These are phyloP conservation scores for Piromyces finnis DNA, from an alignment of 192 early-diverging fungal species.

Conservation along the genomic window DNA sequence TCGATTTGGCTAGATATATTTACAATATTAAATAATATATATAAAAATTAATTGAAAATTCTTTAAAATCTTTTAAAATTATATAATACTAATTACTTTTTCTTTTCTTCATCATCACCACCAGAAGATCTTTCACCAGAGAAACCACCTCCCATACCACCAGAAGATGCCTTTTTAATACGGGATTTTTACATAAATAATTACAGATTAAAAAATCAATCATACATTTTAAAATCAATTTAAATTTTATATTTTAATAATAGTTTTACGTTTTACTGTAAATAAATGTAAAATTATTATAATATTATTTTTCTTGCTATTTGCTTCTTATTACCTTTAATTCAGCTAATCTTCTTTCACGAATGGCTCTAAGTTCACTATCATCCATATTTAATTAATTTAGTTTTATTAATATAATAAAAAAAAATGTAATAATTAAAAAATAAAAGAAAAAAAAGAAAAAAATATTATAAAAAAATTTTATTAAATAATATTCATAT, in stretches of 20 bases:
- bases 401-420: no score
- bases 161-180: not conserved
- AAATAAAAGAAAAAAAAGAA: not conserved
- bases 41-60: no score
- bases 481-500: no score
- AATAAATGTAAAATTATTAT: no score
- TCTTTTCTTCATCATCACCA: not conserved
- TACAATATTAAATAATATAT: not conserved
- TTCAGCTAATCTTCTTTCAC: not conserved
- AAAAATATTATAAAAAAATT: no score
- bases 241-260: no score
- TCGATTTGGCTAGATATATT: not conserved
- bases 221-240: no score
- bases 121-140: not conserved
- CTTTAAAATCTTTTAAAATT: no score
- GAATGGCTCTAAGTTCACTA: not conserved
- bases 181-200: not conserved
- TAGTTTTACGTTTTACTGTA: no score
- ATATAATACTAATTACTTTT: no score
- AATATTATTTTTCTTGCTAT: not conserved
- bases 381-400: not conserved
- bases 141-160: not conserved
- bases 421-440: no score
- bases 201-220: no score
- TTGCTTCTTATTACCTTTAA: not conserved